A percentile compares a stretch with the other conserved stretches of the same genome.
Evolutionary conservation across 1,284 basidiomycete genomes (phyloP).

Genomic region (Ceraceosorus guamensis): DNA sequence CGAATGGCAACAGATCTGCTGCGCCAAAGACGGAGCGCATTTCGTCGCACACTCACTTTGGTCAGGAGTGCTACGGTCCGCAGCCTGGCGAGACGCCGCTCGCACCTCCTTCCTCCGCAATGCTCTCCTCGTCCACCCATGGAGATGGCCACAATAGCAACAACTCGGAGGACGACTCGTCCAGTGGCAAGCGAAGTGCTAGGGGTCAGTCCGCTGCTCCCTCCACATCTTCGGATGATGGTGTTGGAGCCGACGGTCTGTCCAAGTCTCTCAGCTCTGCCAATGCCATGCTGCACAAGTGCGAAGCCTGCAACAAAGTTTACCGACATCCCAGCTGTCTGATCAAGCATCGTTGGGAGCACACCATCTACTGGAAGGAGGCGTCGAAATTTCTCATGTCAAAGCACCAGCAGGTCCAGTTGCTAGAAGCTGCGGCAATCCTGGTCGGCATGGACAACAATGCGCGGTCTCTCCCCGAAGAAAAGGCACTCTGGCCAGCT

Average conservation of each 20-base stretch:
- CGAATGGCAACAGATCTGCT: conserved; percentile 12
- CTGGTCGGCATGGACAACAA: conserved; percentile 60
- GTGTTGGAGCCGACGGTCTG: conserved; percentile 33
- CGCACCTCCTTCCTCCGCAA: conserved; percentile 45
- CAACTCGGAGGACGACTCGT: conserved; percentile 36
- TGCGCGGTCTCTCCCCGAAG: conserved; percentile 72
- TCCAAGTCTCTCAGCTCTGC: conserved; percentile 7
- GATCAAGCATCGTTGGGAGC: conserved; percentile 96
- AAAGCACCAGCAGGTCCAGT: conserved; percentile 96
- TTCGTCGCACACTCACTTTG: conserved; percentile 28
- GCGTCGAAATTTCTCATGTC: conserved; percentile 85
- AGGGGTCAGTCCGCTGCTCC: conserved; percentile 43
- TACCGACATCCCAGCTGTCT: conserved; percentile 90
- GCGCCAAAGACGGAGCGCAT: conserved; percentile 17
- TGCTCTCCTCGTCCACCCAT: conserved; percentile 51
- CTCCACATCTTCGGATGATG: conserved; percentile 50
- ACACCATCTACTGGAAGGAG: conserved; percentile 93
- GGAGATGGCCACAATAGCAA: conserved; percentile 29
- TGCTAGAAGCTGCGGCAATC: conserved; percentile 94
- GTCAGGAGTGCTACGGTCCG: conserved; percentile 38
- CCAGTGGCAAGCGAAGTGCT: conserved; percentile 10
- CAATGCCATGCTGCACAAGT: conserved; percentile 62
- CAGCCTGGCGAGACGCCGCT: conserved; percentile 26
- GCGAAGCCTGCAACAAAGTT: conserved; percentile 70
- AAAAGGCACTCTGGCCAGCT: conserved; percentile 66